These are phyloP conservation scores for Paraconiothyrium sp. DNA, from an alignment of 2,329 filamentous ascomycete genomes.

Conservation along the genomic window DNA sequence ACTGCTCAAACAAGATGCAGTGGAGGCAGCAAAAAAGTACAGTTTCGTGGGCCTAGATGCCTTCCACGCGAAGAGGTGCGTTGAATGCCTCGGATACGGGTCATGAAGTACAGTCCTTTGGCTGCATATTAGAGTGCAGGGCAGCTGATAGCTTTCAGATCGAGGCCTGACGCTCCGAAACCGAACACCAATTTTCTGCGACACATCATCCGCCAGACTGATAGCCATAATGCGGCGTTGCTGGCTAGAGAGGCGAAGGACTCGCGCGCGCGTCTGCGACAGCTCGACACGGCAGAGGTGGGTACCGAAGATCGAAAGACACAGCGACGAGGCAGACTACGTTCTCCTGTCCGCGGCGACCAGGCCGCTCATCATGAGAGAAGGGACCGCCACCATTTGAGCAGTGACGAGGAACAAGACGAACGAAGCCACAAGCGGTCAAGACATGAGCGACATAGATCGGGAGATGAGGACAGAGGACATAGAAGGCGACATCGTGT, in stretches of 20 bases:
- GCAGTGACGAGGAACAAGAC: constrained; percentile 28
- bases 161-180: constrained; percentile 76
- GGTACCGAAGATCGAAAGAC: constrained; percentile 23
- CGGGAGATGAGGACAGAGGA: neutral
- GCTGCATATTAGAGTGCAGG: neutral
- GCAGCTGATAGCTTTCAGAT: constrained; percentile 52
- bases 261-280: constrained; percentile 72
- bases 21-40: constrained; percentile 76
- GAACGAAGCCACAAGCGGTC: constrained; percentile 14
- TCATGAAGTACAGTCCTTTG: constrained; percentile 10
- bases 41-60: constrained; percentile 78
- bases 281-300: constrained; percentile 35
- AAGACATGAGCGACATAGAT: constrained; percentile 14
- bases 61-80: constrained; percentile 65
- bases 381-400: constrained; percentile 27
- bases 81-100: constrained; percentile 20
- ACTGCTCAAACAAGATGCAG: constrained; percentile 82
- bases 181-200: constrained; percentile 91
- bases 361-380: constrained; percentile 26
- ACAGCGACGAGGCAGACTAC: constrained; percentile 21
- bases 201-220: constrained; percentile 87
- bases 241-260: constrained; percentile 86
- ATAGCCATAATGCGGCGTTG: constrained; percentile 87
- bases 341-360: constrained; percentile 26
- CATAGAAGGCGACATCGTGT: constrained; percentile 13